These are phyloP conservation scores for Venturia asperata DNA, from an alignment of 2,329 filamentous ascomycete species.

Conservation along the genomic window DNA sequence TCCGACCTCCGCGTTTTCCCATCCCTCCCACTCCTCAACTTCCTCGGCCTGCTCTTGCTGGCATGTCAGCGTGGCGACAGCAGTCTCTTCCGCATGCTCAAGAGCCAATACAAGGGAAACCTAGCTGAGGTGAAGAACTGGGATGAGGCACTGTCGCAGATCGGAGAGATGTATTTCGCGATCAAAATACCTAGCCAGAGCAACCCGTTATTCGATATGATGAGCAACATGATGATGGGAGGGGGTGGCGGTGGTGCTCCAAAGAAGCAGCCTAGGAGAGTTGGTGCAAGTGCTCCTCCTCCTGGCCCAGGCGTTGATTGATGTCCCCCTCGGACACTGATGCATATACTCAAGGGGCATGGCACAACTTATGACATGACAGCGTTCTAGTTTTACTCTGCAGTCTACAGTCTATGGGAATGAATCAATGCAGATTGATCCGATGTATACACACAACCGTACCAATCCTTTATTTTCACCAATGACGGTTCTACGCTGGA, in stretches of 20 bases:
- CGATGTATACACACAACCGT: no score
- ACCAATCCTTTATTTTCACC: no score
- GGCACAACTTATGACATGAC: neutral
- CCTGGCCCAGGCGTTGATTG: conserved; percentile 7
- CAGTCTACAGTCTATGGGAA: neutral
- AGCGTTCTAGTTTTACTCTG: neutral
- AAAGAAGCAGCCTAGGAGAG: conserved; percentile 40
- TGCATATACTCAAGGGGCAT: neutral
- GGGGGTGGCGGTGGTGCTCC: conserved; percentile 51
- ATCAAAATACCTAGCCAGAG: conserved; percentile 82
- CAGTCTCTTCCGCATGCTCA: conserved; percentile 75
- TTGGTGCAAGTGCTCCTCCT: conserved; percentile 29
- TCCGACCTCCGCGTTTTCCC: conserved; percentile 79
- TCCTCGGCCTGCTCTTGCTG: conserved; percentile 75
- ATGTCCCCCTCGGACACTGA: neutral
- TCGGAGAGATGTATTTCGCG: conserved; percentile 95
- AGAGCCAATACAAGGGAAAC: conserved; percentile 70
- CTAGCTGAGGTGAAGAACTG: conserved; percentile 71
- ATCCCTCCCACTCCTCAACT: conserved; percentile 89
- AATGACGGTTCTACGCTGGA: no score
- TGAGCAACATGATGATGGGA: conserved; percentile 88
- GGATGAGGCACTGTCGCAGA: conserved; percentile 71
- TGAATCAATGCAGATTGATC: no score
- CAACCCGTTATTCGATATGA: conserved; percentile 96
- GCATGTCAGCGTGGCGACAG: conserved; percentile 71